phyloP scores from a whole-genome alignment of 1,139 yeast genomes.

The Keqinozyma sinolaborantium region DNA sequence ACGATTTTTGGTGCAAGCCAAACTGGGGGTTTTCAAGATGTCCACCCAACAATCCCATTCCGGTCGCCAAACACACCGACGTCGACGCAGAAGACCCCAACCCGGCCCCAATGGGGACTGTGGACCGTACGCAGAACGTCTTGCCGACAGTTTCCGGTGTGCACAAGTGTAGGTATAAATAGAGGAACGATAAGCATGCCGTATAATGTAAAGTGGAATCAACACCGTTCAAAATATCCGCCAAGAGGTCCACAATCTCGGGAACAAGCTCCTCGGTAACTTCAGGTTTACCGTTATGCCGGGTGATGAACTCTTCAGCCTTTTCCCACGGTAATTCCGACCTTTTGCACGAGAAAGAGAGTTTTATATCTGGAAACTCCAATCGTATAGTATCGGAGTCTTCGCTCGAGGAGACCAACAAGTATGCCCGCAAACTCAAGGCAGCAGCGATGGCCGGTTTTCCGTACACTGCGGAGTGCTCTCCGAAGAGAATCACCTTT shows the following conservation, averaged over 20 bases:
- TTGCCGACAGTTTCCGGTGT: slow-evolving; percentile 43
- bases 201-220: slow-evolving; percentile 62
- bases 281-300: slow-evolving; percentile 29
- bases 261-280: slow-evolving; percentile 58
- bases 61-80: slow-evolving; percentile 80
- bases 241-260: slow-evolving; percentile 50
- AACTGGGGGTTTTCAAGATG: slow-evolving; percentile 38
- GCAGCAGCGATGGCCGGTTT: slow-evolving; percentile 95
- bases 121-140: slow-evolving; percentile 68
- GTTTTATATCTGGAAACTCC: slow-evolving; percentile 79
- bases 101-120: slow-evolving; percentile 96
- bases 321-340: slow-evolving; percentile 60
- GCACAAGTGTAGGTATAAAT: slow-evolving; percentile 65
- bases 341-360: slow-evolving; percentile 60
- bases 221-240: slow-evolving; percentile 41
- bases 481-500: slow-evolving; percentile 93
- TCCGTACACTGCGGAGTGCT: slow-evolving; percentile 92
- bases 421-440: slow-evolving; percentile 73
- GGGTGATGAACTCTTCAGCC: slow-evolving; percentile 20
- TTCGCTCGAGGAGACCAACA: slow-evolving; percentile 51
- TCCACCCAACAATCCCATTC: slow-evolving; percentile 62
- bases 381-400: slow-evolving; percentile 46
- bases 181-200: slow-evolving; percentile 85
- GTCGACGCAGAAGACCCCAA: slow-evolving; percentile 92
- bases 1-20: slow-evolving; percentile 21